Evolutionary conservation across 192 early-diverging fungal species (phyloP).

Genomic region (Coemansia sp.): DNA sequence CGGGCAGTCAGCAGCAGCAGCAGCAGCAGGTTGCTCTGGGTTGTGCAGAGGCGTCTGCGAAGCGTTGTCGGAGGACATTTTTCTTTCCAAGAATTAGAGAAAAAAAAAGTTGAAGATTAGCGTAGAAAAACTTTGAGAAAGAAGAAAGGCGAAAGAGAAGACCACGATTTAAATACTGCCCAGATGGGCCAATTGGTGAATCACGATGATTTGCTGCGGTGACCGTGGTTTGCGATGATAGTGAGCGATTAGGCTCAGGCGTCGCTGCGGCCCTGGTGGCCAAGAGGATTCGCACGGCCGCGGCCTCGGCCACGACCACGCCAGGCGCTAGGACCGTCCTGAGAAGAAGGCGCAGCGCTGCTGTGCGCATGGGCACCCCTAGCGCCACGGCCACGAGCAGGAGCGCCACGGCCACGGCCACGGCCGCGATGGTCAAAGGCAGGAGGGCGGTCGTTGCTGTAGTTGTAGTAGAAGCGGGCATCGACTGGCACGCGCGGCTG

Average conservation of each 20-base stretch:
- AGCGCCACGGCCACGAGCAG: slow-evolving; percentile 23
- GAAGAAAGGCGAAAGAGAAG: background rate
- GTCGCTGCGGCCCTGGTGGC: background rate
- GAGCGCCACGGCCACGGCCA: slow-evolving; percentile 24
- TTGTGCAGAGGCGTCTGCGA: background rate
- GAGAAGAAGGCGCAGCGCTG: background rate
- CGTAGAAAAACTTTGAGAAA: background rate
- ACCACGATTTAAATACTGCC: background rate
- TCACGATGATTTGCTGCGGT: background rate
- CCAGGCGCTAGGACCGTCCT: background rate
- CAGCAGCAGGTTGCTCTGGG: background rate
- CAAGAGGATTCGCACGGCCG: background rate
- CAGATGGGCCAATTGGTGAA: background rate
- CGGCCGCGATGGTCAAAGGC: slow-evolving; percentile 6
- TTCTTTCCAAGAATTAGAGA: background rate
- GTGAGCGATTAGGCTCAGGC: background rate
- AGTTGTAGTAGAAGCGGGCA: slow-evolving; percentile 26
- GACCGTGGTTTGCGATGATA: background rate
- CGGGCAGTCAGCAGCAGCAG: background rate
- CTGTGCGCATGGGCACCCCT: background rate
- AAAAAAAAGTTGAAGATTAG: background rate
- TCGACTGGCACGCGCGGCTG: background rate
- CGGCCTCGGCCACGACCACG: slow-evolving; percentile 12
- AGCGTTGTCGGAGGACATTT: slow-evolving; percentile 11
- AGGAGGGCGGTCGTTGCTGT: slow-evolving; percentile 12